Evolutionary conservation across 371 early-diverging fungal species (phyloP), one percentile per base, ranked within the genome.

Genomic region (Apophysomyces trapeziformis): DNA sequence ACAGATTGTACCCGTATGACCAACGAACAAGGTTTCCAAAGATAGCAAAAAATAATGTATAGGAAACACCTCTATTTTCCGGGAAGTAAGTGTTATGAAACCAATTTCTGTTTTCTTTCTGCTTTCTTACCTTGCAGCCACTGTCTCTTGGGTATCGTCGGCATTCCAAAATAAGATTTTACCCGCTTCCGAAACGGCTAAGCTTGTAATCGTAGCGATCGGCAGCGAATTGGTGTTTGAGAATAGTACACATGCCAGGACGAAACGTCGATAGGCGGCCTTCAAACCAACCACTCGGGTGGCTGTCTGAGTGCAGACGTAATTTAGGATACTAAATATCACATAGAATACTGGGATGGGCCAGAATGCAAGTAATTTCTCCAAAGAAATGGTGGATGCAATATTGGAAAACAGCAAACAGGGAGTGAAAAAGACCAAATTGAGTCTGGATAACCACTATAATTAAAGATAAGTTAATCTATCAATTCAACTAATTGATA

Each of bases 161-260:
- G 76, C 78, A 59, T 83, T 82, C 77, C 89, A 84, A 61, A 78
- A 80, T 6, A 92, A 71, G 7, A 82, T 75, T 16, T 83, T 74
- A 21, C 85, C 84, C 1, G 89, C 90, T 35, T 87, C 81, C 54
- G 90, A 90, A 43, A 87, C 78, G 13, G 92, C 90, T 56, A 91
- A 77, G 58, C 90, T 89, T 43, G 87, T 82, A 58, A 93, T 84
- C 44, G 90, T 72, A 6, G 91, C 89, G 50, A 91, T 85, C 1
- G 93, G 93, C 11, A 91, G 68, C 14, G 89, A 87, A 68, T 93
- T 93, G 38, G 89, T 85, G 68, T 93, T 93, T 59, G 82, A 79
- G 60, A 91, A 91, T 69, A 93, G 81, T 45, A 85, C 79, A 18
- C 90, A 87, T 0, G 88, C 89, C 18, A 79, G 77, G 13, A 89